phyloP scores from a whole-genome alignment of 345 rosid genomes.

The Capsella bursapastoris region DNA sequence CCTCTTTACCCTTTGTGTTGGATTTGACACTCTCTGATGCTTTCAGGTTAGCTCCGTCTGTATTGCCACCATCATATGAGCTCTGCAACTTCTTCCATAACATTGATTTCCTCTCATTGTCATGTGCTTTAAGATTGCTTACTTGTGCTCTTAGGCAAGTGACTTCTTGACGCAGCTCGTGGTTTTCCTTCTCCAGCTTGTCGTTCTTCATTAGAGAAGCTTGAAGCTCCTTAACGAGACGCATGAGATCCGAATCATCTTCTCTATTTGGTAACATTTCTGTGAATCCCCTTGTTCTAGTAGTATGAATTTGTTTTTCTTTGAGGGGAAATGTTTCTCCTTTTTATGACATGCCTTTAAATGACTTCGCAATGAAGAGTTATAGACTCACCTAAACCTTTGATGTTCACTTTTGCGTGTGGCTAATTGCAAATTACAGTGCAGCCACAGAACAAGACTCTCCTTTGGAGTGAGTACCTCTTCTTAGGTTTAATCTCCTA shows the following conservation, averaged over 20 bases:
- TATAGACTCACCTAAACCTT: conserved; percentile 41
- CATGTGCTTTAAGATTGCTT: conserved; percentile 74
- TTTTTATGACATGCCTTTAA: conserved; percentile 30
- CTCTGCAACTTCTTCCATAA: conserved; percentile 92
- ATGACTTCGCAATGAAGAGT: conserved; percentile 33
- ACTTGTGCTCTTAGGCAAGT: conserved; percentile 72
- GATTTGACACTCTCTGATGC: conserved; percentile 48
- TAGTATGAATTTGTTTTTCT: conserved; percentile 19
- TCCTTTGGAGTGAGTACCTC: conserved; percentile 20
- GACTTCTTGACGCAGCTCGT: conserved; percentile 71
- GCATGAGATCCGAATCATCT: conserved; percentile 56
- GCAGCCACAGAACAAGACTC: conserved; percentile 21
- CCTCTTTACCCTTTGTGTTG: conserved; percentile 42
- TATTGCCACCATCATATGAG: conserved; percentile 49
- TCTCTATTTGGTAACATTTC: conserved; percentile 55
- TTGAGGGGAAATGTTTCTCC: conserved; percentile 19
- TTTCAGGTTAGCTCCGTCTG: conserved; percentile 52
- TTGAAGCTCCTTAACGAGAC: conserved; percentile 70
- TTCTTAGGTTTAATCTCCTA: conserved; percentile 8
- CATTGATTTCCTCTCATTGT: conserved; percentile 79
- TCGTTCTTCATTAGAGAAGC: conserved; percentile 57
- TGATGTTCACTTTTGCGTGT: conserved; percentile 38
- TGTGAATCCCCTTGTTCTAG: not conserved
- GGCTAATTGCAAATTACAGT: conserved; percentile 16
- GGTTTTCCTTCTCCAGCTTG: conserved; percentile 76